A percentile compares a stretch with the other conserved stretches of the same genome.
phyloP scores from a whole-genome alignment of 2,329 filamentous ascomycete genomes.

The Akanthomyces dipterigenus region DNA sequence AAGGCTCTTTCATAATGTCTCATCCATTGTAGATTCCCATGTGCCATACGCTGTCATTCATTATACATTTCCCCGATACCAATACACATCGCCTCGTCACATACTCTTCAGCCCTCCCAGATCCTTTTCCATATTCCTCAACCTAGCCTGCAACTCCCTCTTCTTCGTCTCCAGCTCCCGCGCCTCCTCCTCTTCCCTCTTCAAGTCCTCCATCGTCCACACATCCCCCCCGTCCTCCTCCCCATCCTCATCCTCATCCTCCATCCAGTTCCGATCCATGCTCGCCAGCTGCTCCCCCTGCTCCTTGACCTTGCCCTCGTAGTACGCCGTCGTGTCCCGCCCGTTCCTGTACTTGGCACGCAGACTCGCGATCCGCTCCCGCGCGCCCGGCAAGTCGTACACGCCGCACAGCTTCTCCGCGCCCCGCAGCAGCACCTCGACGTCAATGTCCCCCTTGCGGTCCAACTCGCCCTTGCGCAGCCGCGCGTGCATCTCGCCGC shows the following conservation, averaged over 20 bases:
- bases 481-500: conserved; percentile 76
- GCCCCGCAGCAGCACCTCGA: conserved; percentile 75
- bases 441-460: conserved; percentile 65
- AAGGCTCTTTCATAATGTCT: too few species aligned
- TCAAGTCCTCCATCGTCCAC: conserved; percentile 62
- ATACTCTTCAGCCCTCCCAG: conserved; percentile 47
- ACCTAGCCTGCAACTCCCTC: conserved; percentile 45
- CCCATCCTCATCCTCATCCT: conserved; percentile 45
- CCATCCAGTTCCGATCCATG: conserved; percentile 60
- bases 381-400: conserved; percentile 74
- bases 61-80: background rate
- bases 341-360: conserved; percentile 66
- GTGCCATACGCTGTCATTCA: background rate
- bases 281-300: conserved; percentile 67
- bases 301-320: conserved; percentile 72
- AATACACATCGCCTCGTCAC: conserved; percentile 22
- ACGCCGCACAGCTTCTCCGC: conserved; percentile 87
- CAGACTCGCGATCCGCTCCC: conserved; percentile 67
- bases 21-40: background rate
- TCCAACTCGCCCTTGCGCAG: conserved; percentile 54
- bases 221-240: conserved; percentile 34
- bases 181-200: conserved; percentile 61
- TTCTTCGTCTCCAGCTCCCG: conserved; percentile 50
- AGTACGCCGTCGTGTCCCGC: conserved; percentile 66
- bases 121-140: conserved; percentile 50